Conservation (phyloP, 306 rosid genomes). For the Cajanus cajan region DNA sequence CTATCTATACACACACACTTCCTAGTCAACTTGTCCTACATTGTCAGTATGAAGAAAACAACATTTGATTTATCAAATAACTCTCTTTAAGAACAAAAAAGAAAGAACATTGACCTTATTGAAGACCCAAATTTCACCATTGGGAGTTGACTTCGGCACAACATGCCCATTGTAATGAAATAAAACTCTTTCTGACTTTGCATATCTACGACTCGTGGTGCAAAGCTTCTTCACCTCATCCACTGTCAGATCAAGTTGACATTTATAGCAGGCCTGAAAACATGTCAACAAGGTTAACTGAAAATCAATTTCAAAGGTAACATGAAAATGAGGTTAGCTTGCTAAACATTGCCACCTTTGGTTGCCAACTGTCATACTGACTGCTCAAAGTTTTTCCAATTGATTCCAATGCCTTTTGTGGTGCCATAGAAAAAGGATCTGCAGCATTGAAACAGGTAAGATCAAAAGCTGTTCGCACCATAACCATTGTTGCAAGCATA, state of each 20-base stretch:
- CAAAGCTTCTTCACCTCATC: constrained; percentile 99
- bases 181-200: constrained; percentile 91
- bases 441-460: constrained; percentile 31
- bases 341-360: constrained; percentile 61
- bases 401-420: constrained; percentile 90
- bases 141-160: constrained; percentile 94
- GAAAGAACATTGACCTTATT: constrained; percentile 65
- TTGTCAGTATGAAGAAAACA: background rate
- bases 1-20: background rate
- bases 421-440: constrained; percentile 97
- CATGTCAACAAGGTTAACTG: constrained; percentile 32
- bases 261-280: constrained; percentile 85
- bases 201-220: constrained; percentile 76
- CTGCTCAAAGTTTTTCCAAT: constrained; percentile 82
- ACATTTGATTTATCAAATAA: background rate
- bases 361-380: constrained; percentile 99
- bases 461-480: background rate
- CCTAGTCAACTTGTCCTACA: background rate
- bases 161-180: constrained; percentile 99
- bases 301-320: constrained; percentile 28
- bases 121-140: constrained; percentile 99
- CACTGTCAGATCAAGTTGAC: constrained; percentile 93
- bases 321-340: constrained; percentile 6
- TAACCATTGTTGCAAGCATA: background rate
- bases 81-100: background rate